Conservation (phyloP, 2,329 filamentous ascomycete genomes). For the Waltergamsia citrina region DNA sequence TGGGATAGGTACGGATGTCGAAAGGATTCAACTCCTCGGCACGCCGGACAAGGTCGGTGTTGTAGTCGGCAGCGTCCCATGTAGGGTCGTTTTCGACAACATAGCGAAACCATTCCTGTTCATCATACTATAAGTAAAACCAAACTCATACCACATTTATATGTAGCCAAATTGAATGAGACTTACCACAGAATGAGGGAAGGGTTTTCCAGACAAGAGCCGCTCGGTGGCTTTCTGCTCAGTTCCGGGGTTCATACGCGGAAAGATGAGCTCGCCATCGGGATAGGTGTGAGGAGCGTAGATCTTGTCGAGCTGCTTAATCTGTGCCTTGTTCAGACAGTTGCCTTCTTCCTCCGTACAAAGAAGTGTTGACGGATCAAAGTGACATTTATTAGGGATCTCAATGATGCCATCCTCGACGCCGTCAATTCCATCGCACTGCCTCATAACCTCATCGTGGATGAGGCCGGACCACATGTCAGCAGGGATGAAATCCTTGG, state of each 20-base stretch:
- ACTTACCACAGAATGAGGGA: slow-evolving; percentile 13
- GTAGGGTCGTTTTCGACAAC: slow-evolving; percentile 27
- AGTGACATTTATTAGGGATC: slow-evolving; percentile 30
- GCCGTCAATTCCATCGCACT: slow-evolving; percentile 41
- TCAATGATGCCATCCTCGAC: slow-evolving; percentile 37
- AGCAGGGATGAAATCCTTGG: slow-evolving; percentile 14
- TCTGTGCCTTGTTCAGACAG: slow-evolving; percentile 20
- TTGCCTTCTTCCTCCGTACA: slow-evolving; percentile 18
- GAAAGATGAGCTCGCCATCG: slow-evolving; percentile 25
- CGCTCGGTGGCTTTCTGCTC: slow-evolving; percentile 26
- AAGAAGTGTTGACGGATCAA: slow-evolving; percentile 29
- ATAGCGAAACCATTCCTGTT: slow-evolving; percentile 23
- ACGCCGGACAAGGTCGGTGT: slow-evolving; percentile 33
- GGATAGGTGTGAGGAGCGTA: slow-evolving; percentile 29
- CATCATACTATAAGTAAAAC: too few relatives aligned
- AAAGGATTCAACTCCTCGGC: slow-evolving; percentile 23
- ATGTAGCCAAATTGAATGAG: too few relatives aligned
- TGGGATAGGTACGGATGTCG: slow-evolving; percentile 21
- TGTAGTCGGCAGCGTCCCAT: slow-evolving; percentile 25
- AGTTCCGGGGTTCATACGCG: slow-evolving; percentile 37
- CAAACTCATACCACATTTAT: too few relatives aligned
- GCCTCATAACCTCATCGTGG: slow-evolving; percentile 17
- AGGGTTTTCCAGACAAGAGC: slow-evolving; percentile 17
- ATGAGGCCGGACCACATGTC: slow-evolving; percentile 12
- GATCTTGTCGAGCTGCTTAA: slow-evolving; percentile 9